These are phyloP conservation scores for Phaffia australis DNA, from an alignment of 768 basidiomycete genomes.

Conservation along the genomic window DNA sequence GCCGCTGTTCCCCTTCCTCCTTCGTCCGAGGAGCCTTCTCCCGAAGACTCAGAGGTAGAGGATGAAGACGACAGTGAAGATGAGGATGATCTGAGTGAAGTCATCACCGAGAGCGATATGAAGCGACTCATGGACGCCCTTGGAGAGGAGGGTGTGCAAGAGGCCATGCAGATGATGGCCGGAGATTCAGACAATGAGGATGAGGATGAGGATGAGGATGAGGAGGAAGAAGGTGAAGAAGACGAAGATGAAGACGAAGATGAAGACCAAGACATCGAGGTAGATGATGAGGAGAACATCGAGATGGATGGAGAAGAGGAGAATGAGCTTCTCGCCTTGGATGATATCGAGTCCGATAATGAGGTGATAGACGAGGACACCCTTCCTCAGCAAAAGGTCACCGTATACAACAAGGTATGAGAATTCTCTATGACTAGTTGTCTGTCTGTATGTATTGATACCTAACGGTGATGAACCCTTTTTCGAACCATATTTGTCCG, in stretches of 20 bases:
- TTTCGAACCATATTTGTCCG: constrained; percentile 45
- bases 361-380: constrained; percentile 59
- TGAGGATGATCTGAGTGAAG: constrained; percentile 3
- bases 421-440: not conserved
- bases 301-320: constrained; percentile 38
- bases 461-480: constrained; percentile 40
- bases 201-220: constrained; percentile 21
- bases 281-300: constrained; percentile 31
- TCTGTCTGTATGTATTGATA: not conserved
- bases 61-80: not conserved
- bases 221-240: constrained; percentile 20
- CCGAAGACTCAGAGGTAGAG: not conserved
- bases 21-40: not conserved
- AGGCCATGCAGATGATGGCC: constrained; percentile 22
- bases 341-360: constrained; percentile 49
- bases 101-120: constrained; percentile 18
- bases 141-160: constrained; percentile 23
- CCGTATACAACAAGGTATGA: constrained; percentile 67
- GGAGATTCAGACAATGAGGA: constrained; percentile 9
- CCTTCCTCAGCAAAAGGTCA: constrained; percentile 69
- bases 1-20: constrained; percentile 7
- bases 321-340: constrained; percentile 48
- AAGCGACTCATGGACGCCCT: constrained; percentile 24
- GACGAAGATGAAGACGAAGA: constrained; percentile 21
- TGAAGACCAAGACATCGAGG: not conserved